Base-by-base conservation (phyloP, 805 yeast species). In the Candida arabinofermentans region DNA sequence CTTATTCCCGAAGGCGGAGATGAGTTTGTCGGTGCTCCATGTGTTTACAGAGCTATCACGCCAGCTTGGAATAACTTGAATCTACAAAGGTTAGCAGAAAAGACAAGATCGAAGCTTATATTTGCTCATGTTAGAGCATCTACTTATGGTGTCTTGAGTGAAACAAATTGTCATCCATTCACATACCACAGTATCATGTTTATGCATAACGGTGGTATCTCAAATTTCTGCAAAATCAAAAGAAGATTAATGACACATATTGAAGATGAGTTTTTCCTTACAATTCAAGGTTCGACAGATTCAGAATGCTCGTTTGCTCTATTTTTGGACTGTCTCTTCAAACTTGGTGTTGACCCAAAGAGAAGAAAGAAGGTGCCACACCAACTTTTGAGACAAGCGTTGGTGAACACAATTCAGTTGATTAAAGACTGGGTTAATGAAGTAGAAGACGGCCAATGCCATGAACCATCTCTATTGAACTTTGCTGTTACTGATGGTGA, bases 61-160 rank as follows among this genome's bases (percentile, higher is more conserved):
- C 99, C 99, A 0, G 95, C 96, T 1, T 93, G 99, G 99, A 93
- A 93, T 66, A 93, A 93, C 62, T 79, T 86, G 56, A 93, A 93
- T 57, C 67, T 93, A 42, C 91, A 87, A 44, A 78, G 89, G 27
- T 67, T 93, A 24, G 86, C 96, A 0, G 87, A 81, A 55, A 88
- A 91, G 68, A 93, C 99, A 2, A 80, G 85, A 58, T 83, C 95
- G 1, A 71, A 74, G 39, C 66, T 90, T 37, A 87, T 91, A 2
- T 93, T 93, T 69, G 99, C 95, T 2, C 99, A 93, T 62, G 97
- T 93, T 2, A 65, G 99, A 47, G 98, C 99, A 0, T 86, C 96
- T 0, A 93, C 99, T 0, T 87, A 95, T 48, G 99, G 99, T 36
- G 95, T 86, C 1, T 66, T 93, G 22, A 76, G 95, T 9, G 99